phyloP scores from a whole-genome alignment of 352 stramenopile species.

The Phytophthora pistaciae region DNA sequence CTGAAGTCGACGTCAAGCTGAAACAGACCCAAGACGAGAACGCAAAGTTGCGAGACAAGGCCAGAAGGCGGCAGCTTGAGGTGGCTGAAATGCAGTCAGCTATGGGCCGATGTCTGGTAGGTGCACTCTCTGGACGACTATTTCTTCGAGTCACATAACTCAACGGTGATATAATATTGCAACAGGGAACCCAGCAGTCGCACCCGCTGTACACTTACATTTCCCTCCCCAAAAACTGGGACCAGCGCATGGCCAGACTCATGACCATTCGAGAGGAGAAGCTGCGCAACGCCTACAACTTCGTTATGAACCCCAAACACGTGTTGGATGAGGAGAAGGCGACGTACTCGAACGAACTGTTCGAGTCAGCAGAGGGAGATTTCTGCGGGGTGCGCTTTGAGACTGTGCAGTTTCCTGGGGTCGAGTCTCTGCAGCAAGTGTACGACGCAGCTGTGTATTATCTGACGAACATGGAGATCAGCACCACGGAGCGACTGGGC shows the following conservation, averaged over 20 bases:
- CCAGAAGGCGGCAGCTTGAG: conserved; percentile 8
- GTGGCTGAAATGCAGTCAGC: conserved; percentile 21
- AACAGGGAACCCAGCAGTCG: conserved; percentile 19
- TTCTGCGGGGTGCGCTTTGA: no score
- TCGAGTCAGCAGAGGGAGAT: no score
- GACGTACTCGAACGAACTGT: no score
- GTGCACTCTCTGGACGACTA: background rate
- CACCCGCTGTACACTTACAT: conserved; percentile 33
- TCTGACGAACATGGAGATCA: no score
- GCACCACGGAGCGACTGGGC: conserved; percentile 9
- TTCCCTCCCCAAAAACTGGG: conserved; percentile 22
- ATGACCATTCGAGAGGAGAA: conserved; percentile 14
- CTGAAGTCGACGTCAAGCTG: conserved; percentile 1
- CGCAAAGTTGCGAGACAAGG: background rate
- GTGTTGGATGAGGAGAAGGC: no score
- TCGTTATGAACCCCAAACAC: conserved; percentile 12
- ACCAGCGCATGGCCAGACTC: conserved; percentile 11
- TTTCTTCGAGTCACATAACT: no score
- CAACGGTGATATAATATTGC: no score
- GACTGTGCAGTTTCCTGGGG: no score
- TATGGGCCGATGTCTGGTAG: conserved; percentile 18
- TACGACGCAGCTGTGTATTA: no score
- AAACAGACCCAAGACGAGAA: conserved; percentile 12
- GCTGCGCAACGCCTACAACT: conserved; percentile 27
- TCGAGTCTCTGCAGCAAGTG: no score